Evolutionary conservation across 331 rosid genomes (phyloP).

Genomic region (Quercus phellos): DNA sequence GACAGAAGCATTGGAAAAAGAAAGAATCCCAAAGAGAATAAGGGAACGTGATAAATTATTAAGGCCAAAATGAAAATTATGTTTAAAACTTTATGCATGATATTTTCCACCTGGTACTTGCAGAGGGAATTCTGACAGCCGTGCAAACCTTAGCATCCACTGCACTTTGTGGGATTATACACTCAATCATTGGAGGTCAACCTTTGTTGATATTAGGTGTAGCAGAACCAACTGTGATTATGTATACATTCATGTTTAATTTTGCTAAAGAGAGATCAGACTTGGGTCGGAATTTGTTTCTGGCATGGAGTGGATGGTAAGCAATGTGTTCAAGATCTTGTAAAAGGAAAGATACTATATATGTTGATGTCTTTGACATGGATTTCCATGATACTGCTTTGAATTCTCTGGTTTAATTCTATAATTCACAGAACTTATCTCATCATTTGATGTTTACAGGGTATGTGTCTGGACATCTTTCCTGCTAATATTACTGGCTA

Average conservation of each 20-base stretch:
- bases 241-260: slow-evolving; percentile 95
- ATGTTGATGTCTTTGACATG: background rate
- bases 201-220: slow-evolving; percentile 89
- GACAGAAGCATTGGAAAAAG: background rate
- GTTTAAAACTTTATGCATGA: background rate
- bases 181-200: slow-evolving; percentile 93
- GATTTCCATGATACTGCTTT: background rate
- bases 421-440: slow-evolving; percentile 3
- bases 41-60: background rate
- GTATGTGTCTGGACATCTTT: slow-evolving; percentile 94
- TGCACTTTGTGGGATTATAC: slow-evolving; percentile 84
- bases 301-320: slow-evolving; percentile 96
- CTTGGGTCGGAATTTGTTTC: slow-evolving; percentile 71
- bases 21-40: background rate
- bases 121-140: slow-evolving; percentile 91
- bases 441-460: slow-evolving; percentile 43
- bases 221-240: slow-evolving; percentile 97
- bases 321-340: background rate
- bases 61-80: background rate
- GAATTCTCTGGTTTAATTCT: background rate
- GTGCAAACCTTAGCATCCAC: slow-evolving; percentile 95
- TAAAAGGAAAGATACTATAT: background rate
- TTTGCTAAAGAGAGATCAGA: slow-evolving; percentile 82
- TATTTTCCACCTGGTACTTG: slow-evolving; percentile 2
- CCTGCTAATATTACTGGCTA: slow-evolving; percentile 66